Conservation (phyloP, 331 rosid genomes). For the Telfairia occidentalis region DNA sequence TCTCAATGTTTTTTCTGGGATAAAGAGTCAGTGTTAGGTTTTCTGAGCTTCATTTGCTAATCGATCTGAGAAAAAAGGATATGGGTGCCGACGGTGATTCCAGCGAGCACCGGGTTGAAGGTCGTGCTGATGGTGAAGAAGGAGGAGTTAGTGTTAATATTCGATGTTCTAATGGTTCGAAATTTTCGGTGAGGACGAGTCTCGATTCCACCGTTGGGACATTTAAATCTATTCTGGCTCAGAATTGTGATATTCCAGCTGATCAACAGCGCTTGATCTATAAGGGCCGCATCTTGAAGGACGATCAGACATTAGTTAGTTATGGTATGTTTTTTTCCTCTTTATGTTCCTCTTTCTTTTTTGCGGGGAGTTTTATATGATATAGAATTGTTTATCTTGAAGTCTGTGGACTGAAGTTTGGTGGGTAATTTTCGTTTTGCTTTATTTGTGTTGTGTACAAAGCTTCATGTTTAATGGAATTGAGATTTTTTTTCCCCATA, state of each 20-base stretch:
- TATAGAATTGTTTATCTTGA: neutral
- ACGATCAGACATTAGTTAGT: slow-evolving; percentile 41
- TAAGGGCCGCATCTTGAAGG: slow-evolving; percentile 57
- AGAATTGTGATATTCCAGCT: slow-evolving; percentile 46
- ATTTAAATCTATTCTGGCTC: slow-evolving; percentile 40
- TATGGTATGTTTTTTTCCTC: slow-evolving; percentile 28
- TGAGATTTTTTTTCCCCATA: neutral
- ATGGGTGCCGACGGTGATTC: slow-evolving; percentile 55
- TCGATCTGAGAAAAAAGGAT: slow-evolving; percentile 5
- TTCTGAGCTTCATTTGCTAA: slow-evolving; percentile 1
- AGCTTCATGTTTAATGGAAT: neutral
- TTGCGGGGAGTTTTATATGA: neutral
- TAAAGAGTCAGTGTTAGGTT: slow-evolving; percentile 13
- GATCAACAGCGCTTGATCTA: slow-evolving; percentile 54
- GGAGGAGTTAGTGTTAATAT: slow-evolving; percentile 27
- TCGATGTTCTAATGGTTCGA: slow-evolving; percentile 47
- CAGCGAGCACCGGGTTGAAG: slow-evolving; percentile 27
- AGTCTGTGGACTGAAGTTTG: neutral
- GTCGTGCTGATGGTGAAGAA: slow-evolving; percentile 20
- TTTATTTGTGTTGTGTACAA: neutral
- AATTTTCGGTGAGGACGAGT: slow-evolving; percentile 32
- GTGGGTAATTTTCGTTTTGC: neutral
- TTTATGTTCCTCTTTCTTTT: neutral
- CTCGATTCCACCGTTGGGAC: slow-evolving; percentile 30
- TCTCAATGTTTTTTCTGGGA: slow-evolving; percentile 5